Base-by-base conservation (phyloP, 306 rosid genomes). In the Macrotyloma uniflorum region DNA sequence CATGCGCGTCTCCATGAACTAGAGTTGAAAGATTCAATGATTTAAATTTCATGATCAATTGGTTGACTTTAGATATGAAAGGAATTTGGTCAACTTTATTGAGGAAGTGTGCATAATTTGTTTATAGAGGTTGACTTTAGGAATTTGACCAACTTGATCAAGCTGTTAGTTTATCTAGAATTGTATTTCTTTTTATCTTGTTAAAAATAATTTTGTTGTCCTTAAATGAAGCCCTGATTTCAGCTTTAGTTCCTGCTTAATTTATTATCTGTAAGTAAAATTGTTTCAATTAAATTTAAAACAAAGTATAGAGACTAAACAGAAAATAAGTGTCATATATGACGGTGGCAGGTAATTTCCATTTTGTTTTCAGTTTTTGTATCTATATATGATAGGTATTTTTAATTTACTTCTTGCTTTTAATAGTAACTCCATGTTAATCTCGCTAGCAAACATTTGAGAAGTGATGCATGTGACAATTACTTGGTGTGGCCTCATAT, bases 1-100 rank as follows among this genome's bases (percentile, higher is more conserved):
- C 33, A 4, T 35, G 46, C 35, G 11, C 42, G 28, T 16, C 57
- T 10, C 30, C 28, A 16, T 7, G 49, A 66, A 36, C 54, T 66
- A 49, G 40, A 64, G 28, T 53, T 43, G 51, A 68, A 40, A n/a
- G 36, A 58, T 68, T 67, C 82, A 28, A 10, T 54, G 58, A 54
- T n/a, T 15, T 76, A 53, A 49, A 14, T 46, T 67, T 67, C 15
- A 5, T 67, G 33, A 42, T 14, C n/a, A 40, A 53, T 53, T 28
- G 22, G 16, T 32, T 30, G 26, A 33, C 28, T 23, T 23, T 23
- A 16, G 5, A n/a, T 23, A 23, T 8, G 14, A 11, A 32, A 47
- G 7, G 40, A 22, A 63, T 75, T 43, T 62, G 33, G 47, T 32
- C 49, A 22, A 20, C 7, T 26, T 74, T 47, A 75, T 61, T 45